Evolutionary conservation across 2,329 filamentous ascomycete species (phyloP).

Genomic region (Corinectria fuckeliana): DNA sequence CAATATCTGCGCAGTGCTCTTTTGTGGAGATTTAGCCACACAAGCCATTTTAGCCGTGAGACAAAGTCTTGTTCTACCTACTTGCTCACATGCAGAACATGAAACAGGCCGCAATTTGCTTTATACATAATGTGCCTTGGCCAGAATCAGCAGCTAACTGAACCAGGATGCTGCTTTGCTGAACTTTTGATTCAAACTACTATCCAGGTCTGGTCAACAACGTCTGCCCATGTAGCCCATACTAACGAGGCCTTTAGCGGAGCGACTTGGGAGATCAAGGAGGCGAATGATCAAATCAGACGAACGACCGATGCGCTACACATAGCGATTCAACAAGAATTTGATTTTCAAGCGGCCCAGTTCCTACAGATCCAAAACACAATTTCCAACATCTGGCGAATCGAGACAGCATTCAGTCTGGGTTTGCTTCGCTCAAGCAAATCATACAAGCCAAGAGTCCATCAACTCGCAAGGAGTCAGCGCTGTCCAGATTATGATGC

Average conservation of each 20-base stretch:
- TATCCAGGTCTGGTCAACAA: constrained; percentile 1
- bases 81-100: too few species aligned
- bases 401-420: background rate
- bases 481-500: background rate
- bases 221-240: background rate
- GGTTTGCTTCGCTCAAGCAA: background rate
- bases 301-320: background rate
- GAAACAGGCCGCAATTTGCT: too few species aligned
- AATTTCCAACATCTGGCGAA: background rate
- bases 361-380: background rate
- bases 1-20: too few species aligned
- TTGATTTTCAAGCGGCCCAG: background rate
- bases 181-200: background rate
- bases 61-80: too few species aligned
- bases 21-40: too few species aligned
- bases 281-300: background rate
- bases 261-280: background rate
- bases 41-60: too few species aligned
- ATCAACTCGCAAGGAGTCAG: background rate
- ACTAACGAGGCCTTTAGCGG: background rate
- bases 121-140: too few species aligned
- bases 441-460: background rate
- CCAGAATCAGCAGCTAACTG: background rate
- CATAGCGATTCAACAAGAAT: background rate
- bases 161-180: background rate